phyloP scores from a whole-genome alignment of 2,329 filamentous ascomycete species.

The Calonectria naviculata region DNA sequence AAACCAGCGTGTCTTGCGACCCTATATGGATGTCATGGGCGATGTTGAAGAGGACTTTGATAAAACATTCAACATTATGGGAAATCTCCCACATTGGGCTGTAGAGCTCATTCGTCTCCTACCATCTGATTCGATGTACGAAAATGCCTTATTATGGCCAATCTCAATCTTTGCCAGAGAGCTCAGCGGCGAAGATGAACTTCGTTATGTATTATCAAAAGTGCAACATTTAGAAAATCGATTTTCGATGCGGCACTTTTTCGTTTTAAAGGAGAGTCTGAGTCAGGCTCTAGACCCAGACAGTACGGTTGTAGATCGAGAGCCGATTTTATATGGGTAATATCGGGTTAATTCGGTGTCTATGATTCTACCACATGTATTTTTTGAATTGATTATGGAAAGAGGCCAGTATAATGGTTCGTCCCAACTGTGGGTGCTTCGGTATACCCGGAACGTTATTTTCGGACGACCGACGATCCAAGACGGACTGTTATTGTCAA shows the following conservation, averaged over 20 bases:
- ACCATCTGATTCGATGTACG: constrained; percentile 1
- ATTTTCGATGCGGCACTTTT: not conserved
- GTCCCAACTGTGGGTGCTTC: too few relatives aligned
- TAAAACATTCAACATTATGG: constrained; percentile 4
- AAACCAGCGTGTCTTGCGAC: constrained; percentile 11
- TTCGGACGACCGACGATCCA: too few relatives aligned
- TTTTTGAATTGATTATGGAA: too few relatives aligned
- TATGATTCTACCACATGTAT: too few relatives aligned
- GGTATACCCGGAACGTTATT: too few relatives aligned
- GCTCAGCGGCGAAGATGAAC: not conserved
- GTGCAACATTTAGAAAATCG: not conserved
- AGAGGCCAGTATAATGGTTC: too few relatives aligned
- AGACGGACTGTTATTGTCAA: too few relatives aligned
- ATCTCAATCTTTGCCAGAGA: constrained; percentile 30
- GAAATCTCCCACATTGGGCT: constrained; percentile 28
- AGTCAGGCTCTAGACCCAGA: not conserved
- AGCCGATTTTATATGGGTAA: not conserved
- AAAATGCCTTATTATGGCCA: constrained; percentile 30
- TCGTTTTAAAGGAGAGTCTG: not conserved
- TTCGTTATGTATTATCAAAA: not conserved
- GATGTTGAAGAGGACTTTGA: not conserved
- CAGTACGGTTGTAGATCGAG: not conserved
- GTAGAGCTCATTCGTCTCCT: constrained; percentile 19
- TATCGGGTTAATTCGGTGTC: too few relatives aligned
- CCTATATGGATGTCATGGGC: not conserved